Base-by-base conservation (phyloP, 73 alveolate genomes). In the Tetrahymena thermophila region DNA sequence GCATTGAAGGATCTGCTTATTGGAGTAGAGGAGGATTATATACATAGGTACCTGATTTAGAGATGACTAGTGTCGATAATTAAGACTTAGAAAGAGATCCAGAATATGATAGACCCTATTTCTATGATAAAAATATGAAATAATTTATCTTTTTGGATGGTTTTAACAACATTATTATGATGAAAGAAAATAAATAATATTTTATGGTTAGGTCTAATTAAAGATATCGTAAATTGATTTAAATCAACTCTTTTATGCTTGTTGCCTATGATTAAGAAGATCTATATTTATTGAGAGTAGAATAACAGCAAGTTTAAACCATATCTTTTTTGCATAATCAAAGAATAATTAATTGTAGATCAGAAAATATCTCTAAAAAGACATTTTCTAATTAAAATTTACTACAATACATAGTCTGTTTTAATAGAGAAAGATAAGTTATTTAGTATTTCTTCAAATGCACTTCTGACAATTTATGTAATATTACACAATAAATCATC, bases 11-110 rank as follows among this genome's bases (percentile, higher is more conserved):
- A 4, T 58, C 85, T 17, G 37, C 34, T 58, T 58, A 58, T 31
- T 58, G 85, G 85, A 58, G 85, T 58, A 58, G 85, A 58, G 85
- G 85, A 58, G 85, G 85, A 58, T 58, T 58, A 58, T 58, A 58
- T 58, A 58, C 85, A n/a, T 31, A 58, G 4, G 4, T 58, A 58
- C 85, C 85, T 58, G 85, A 58, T 58, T 58, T 58, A 58, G 85
- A 58, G 10, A 1, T 21, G 15, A 8, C 85, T 15, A 58, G 85
- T 31, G 37, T 31, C 4, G 85, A 58, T 58, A 58, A 58, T 31
- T 58, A 58, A 23, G 85, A 58, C 15, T 21, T 31, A 23, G 85
- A 58, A 11, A 58, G 85, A 58, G 85, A 58, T 58, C 85, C 85
- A 17, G 85, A 58, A 58, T 58, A 58, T 23, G 85, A 58, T 8